Evolutionary conservation across 2,329 filamentous ascomycete species (phyloP), one percentile per base, ranked within the genome.

Genomic region (Coniochaeta ligniaria): DNA sequence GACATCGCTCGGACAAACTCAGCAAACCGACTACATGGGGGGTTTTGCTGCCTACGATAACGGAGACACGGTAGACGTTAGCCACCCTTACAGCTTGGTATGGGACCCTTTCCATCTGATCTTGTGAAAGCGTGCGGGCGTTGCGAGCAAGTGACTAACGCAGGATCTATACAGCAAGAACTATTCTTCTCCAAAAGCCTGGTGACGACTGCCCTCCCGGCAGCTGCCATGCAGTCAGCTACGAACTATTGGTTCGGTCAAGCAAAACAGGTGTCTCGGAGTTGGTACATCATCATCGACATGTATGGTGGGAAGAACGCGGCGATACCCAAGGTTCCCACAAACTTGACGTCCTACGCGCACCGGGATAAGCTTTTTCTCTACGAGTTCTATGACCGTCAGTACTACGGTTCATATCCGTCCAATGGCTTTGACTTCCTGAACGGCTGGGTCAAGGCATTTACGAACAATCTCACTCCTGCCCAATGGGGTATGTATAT

Each of bases 371-470:
- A 78, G 66, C 74, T 83, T 20, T 74, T 81, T 1, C 76, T 84
- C 2, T 80, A 77, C 57, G 79, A 84, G 66, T 76, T 82, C 59
- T 75, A 76, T 22, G 80, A 83, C 64, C 67, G 74, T 0, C 71
- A 69, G 1, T 28, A 43, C 41, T 62, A 17, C 8, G 63, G 66
- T 12, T 52, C 67, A 1, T 80, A 78, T 60, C 71, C 70, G 9
- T 62, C 69, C 20, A 72, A 71, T 58, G 75, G 74, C 12, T 71
- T 75, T 28, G 59, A 63, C 35, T 77, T 76, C 58, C 68, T 79
- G 41, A 72, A 79, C 38, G 74, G 74, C 58, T 74, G 79, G 67
- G 75, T 77, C 62, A 69, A 73, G 59, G 58, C 63, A n/a, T 69
- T 72, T 58, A 70, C 66, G 2, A 61, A 65, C 9, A 66, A 67